Base-by-base conservation (phyloP, 2,329 filamentous ascomycete genomes). In the Penicillium rolfsii region DNA sequence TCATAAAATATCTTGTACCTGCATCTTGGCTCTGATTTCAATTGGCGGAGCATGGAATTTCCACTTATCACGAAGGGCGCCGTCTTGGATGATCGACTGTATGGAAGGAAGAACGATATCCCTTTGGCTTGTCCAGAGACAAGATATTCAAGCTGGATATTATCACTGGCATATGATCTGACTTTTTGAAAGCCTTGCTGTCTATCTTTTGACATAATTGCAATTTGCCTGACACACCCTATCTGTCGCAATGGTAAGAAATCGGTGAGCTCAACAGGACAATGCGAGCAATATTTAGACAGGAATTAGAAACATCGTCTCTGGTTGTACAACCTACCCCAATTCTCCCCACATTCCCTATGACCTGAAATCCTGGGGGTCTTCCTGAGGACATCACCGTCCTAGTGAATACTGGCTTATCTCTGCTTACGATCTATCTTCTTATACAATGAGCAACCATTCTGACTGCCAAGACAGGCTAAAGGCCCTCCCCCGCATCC, bases 371-470 rank as follows among this genome's bases (percentile, higher is more conserved):
- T 36, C 35, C 14, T 14, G 5, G 14, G 14, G 22, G 11, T 8
- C n/a, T 24, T 24, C 22, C 22, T 22, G 3, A 24, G 14, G 5
- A 11, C 22, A 24, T 45, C 2, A 9, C n/a, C 16, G 6, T 41
- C 19, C 19, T 22, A 19, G n/a, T 43, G 2, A 28, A 24, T n/a
- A 16, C 43, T 26, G 2, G 58, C 12, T 79, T 46, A 28, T 53
- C 24, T 28, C 16, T 11, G 14, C 16, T 36, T 40, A 12, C 11
- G 12, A 53, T 53, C 36, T 14, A 33, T 9, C 9, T 8, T 26
- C 40, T 3, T 43, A 3, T 43, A 1, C 12, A 24, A 28, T 4
- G 35, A 36, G 35, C 35, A 41, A 26, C 41, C 24, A 55, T 19
- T 19, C 43, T 49, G 30, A 56, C 33, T 38, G 54, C 54, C 54